Percentiles rank a stretch among this genome's conserved stretches.
These are phyloP conservation scores for Aspergillus vadensis DNA, from an alignment of 2,329 filamentous ascomycete species.

Conservation along the genomic window DNA sequence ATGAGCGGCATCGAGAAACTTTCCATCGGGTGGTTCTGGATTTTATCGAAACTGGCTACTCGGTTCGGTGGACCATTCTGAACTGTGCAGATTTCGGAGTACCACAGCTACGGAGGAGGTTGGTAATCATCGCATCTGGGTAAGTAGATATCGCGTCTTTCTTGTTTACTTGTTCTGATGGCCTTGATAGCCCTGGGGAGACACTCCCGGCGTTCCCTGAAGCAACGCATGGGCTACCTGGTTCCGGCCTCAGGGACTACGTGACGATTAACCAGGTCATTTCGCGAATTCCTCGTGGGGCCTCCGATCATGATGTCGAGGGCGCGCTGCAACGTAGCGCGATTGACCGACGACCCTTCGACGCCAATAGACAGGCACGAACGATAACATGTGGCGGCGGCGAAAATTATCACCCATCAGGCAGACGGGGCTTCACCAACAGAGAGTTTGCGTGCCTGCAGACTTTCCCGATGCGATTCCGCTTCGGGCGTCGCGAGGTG, in stretches of 20 bases:
- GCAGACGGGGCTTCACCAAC: conserved; percentile 63
- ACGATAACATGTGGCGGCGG: conserved; percentile 67
- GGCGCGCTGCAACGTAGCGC: conserved; percentile 20
- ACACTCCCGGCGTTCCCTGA: conserved; percentile 65
- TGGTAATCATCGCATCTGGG: conserved; percentile 58
- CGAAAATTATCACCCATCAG: conserved; percentile 67
- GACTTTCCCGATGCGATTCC: conserved; percentile 65
- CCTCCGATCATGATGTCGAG: conserved; percentile 47
- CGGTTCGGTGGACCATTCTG: conserved; percentile 67
- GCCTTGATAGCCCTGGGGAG: conserved; percentile 66
- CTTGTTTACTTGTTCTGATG: background rate
- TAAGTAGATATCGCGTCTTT: conserved; percentile 32
- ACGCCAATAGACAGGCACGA: conserved; percentile 53
- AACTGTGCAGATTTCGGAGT: conserved; percentile 53
- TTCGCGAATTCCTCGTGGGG: conserved; percentile 39
- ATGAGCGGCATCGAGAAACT: conserved; percentile 55
- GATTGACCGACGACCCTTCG: conserved; percentile 43
- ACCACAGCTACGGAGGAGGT: conserved; percentile 50
- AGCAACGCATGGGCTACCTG: conserved; percentile 56
- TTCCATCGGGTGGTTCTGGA: conserved; percentile 64
- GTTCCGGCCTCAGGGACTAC: conserved; percentile 34
- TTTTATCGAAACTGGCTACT: conserved; percentile 68
- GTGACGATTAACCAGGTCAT: conserved; percentile 49
- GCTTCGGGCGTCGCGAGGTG: conserved; percentile 51
- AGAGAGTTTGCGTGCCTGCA: conserved; percentile 70